These are phyloP conservation scores for Clavariopsis aquatica DNA, from an alignment of 495 filamentous ascomycete genomes.

Conservation along the genomic window DNA sequence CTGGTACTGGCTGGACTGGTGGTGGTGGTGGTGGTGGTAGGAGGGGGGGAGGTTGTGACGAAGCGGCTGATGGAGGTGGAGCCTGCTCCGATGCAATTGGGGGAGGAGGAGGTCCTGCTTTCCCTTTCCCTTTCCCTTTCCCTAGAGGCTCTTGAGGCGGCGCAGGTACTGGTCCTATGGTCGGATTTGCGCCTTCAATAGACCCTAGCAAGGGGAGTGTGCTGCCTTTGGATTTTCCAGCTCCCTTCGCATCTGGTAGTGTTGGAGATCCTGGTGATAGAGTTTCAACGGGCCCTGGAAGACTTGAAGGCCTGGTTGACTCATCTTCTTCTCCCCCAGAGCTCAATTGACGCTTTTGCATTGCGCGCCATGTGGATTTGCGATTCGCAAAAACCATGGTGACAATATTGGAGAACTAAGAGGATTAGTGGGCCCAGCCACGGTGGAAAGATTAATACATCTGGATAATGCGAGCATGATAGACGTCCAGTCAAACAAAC, in stretches of 20 bases:
- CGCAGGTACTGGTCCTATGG: too few relatives aligned
- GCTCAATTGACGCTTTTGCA: background rate
- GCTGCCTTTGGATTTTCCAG: too few relatives aligned
- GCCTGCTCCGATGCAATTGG: too few relatives aligned
- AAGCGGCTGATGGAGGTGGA: too few relatives aligned
- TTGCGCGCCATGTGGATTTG: background rate
- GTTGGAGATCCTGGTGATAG: too few relatives aligned
- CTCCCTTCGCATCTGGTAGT: too few relatives aligned
- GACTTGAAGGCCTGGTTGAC: background rate
- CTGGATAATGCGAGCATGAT: background rate
- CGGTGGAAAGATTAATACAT: background rate
- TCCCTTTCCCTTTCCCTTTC: background rate
- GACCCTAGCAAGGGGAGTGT: too few relatives aligned
- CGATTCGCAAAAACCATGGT: background rate
- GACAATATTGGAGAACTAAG: background rate
- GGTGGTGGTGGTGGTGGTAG: background rate
- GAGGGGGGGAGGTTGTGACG: background rate
- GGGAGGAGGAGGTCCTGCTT: too few relatives aligned
- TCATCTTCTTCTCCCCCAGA: background rate
- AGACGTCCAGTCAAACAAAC: background rate
- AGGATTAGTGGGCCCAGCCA: background rate
- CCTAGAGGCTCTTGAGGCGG: background rate
- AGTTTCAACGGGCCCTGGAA: background rate
- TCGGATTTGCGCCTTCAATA: too few relatives aligned
- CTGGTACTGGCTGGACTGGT: background rate